These are phyloP conservation scores for Neonectria coccinea DNA, from an alignment of 2,329 filamentous ascomycete genomes.

Conservation along the genomic window DNA sequence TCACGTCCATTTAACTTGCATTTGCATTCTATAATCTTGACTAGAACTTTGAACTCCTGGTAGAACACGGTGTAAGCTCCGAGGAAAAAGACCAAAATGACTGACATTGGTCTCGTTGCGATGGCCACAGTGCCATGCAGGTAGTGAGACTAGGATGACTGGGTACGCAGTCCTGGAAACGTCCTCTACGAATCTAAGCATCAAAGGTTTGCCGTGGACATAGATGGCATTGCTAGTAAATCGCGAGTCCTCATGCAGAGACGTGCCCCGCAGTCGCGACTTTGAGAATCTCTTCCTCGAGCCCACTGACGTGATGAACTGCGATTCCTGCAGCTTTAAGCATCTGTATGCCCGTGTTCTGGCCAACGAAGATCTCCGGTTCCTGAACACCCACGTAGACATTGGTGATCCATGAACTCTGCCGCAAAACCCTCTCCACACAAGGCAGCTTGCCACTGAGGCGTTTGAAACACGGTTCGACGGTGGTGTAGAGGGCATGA, in stretches of 20 bases:
- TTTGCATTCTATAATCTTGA: not conserved
- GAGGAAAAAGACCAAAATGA: not conserved
- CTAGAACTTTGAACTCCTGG: not conserved
- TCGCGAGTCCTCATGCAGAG: constrained; percentile 22
- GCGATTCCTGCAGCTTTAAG: constrained; percentile 79
- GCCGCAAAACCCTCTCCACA: constrained; percentile 79
- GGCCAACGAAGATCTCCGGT: constrained; percentile 88
- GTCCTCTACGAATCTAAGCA: not conserved
- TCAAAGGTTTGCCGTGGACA: not conserved
- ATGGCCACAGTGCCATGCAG: not conserved
- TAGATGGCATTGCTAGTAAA: not conserved
- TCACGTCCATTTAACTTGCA: not conserved
- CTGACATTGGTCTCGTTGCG: not conserved
- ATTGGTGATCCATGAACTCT: constrained; percentile 72
- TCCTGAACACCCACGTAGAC: constrained; percentile 92
- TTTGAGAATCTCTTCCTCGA: constrained; percentile 83
- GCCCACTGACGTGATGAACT: constrained; percentile 77
- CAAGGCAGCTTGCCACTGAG: constrained; percentile 82
- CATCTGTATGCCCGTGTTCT: constrained; percentile 79
- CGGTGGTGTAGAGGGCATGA: constrained; percentile 83
- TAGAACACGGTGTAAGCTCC: not conserved
- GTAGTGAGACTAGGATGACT: not conserved
- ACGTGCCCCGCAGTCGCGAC: constrained; percentile 86
- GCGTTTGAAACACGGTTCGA: constrained; percentile 84
- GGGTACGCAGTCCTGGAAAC: not conserved